phyloP scores from a whole-genome alignment of 768 basidiomycete species.

The Naganishia kalamii region DNA sequence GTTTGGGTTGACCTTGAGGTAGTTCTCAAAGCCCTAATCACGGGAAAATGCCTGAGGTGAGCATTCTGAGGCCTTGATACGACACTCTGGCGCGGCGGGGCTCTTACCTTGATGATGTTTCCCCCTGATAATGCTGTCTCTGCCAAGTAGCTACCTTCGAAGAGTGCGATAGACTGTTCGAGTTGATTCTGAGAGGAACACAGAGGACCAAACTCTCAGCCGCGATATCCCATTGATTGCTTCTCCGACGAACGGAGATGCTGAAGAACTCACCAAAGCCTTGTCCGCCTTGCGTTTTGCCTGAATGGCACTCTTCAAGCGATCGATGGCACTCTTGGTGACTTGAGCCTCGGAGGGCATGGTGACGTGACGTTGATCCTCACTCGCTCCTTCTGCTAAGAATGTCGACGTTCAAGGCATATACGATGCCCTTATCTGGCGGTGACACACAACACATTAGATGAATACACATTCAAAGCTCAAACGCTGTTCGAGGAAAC shows the following conservation, averaged over 20 bases:
- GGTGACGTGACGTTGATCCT: not conserved
- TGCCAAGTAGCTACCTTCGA: conserved; percentile 49
- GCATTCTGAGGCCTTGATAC: no score
- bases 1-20: conserved; percentile 42
- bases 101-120: conserved; percentile 48
- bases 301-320: conserved; percentile 81
- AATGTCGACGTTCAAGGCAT: no score
- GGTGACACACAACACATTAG: no score
- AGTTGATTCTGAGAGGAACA: conserved; percentile 39
- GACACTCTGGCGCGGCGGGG: not conserved
- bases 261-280: conserved; percentile 14
- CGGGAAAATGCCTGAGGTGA: not conserved
- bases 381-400: no score
- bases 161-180: conserved; percentile 47
- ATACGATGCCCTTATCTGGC: no score
- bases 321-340: conserved; percentile 32
- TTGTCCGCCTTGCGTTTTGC: conserved; percentile 87
- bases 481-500: no score
- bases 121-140: conserved; percentile 45
- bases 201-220: not conserved
- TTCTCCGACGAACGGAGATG: not conserved
- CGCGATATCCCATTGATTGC: not conserved
- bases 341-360: conserved; percentile 8
- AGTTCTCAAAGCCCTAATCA: conserved; percentile 47
- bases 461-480: no score